Base-by-base conservation (phyloP, 2,329 filamentous ascomycete genomes). In the Ophiobolus disseminans region DNA sequence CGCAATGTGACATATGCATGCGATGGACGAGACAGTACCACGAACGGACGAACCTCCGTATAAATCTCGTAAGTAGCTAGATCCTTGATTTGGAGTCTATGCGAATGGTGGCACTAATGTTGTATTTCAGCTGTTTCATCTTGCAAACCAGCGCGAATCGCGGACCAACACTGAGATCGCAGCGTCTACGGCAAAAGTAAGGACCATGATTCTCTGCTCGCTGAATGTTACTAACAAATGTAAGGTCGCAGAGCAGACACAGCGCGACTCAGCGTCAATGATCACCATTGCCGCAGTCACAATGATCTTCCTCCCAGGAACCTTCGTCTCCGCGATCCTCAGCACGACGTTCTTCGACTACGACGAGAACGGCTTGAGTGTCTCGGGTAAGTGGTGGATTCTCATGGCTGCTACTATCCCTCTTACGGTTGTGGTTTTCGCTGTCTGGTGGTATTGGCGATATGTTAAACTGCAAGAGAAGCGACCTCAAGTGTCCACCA, bases 211-310 rank as follows among this genome's bases (percentile, higher is more conserved):
- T 7, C 6, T 6, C 11, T 26, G 23, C 7, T 6, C 23, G 11
- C 23, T 6, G 23, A 11, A 11, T 11, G 23, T 6, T 26, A 26
- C 23, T 26, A 11, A 14, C 30, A 6, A 32, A 7, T 8, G 30
- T 14, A 13, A 14, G n/a, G 30, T 32, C 10, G 59, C 60, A 5
- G 50, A 60, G 19, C 57, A 58, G 30, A 62, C 61, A 0, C 58
- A 58, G 30, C 58, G 58, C 7, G 63, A 66, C 39, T 65, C 63
- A 0, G 53, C 60, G 2, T 63, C 63, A 1, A 66, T 65, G 63
- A 66, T 63, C 39, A 66, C 61, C 1, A 57, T 63, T 20, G 63
- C 63, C 1, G 58, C 60, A 2, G 53, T 66, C 1, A 66, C 63
- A 0, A 61, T 65, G 60, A 11, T 65, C 1, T 66, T 65, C 21